Base-by-base conservation (phyloP, 371 early-diverging fungal species). In the Entomophthora muscae region DNA sequence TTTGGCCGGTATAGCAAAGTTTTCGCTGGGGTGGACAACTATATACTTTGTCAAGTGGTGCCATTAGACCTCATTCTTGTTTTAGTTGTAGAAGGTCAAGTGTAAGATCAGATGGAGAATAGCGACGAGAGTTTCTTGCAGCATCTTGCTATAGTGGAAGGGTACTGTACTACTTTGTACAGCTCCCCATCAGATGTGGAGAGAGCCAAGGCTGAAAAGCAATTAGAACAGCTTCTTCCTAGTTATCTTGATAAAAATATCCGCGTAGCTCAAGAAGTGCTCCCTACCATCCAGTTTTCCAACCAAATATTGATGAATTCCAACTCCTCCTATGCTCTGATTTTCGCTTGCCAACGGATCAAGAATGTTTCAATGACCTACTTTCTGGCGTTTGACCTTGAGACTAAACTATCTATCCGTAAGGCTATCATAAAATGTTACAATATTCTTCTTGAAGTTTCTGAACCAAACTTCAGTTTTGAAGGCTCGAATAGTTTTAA, bases 191-290 rank as follows among this genome's bases (percentile, higher is more conserved):
- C 75, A 32, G 69, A 76, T 21, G 73, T 78, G 67, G 81, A 80
- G 61, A 81, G 86, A 33, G 69, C 71, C 24, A 77, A 82, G 64
- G 88, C 84, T 21, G 90, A 89, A 70, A 79, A 76, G 65, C 71
- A 83, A 52, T 78, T 93, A 32, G 85, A 86, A 57, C 79, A 82
- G 64, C 82, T 78, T 53, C 90, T 89, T 63, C 93, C 93, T 28
- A 88, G 89, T 21, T 93, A 90, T 71, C 62, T 57, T 24, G 66
- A 66, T 30, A 60, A 61, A 21, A 32, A 23, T 22, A 67, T 42
- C 53, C 31, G 30, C 17, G 23, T 26, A 22, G 23, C 60, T 22
- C 58, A 57, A 30, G 68, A 68, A 30, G 59, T 62, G 33, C 68
- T 69, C 56, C 71, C 73, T 17, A 76, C 73, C 53, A 64, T 77